Evolutionary conservation across 352 stramenopile species (phyloP).

Genomic region (Globisporangium parvum): DNA sequence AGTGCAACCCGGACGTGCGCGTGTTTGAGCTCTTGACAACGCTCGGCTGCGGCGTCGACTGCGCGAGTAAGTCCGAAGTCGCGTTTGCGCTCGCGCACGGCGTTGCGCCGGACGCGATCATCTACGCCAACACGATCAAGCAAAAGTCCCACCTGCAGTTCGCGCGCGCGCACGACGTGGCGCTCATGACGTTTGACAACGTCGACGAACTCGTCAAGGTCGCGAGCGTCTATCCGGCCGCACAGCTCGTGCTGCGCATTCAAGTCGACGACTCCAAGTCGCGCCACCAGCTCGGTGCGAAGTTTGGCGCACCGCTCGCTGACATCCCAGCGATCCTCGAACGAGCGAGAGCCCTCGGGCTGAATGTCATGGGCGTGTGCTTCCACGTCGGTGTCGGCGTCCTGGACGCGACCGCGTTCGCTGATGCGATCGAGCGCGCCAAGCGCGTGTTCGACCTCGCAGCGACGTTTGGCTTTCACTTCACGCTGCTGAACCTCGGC

Average conservation of each 20-base stretch:
- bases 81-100: conserved; percentile 52
- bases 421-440: conserved; percentile 66
- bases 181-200: conserved; percentile 86
- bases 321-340: conserved; percentile 56
- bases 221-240: conserved; percentile 28
- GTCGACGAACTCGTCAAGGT: conserved; percentile 75
- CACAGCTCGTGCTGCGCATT: conserved; percentile 64
- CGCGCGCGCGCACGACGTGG: conserved; percentile 46
- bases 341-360: conserved; percentile 41
- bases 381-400: conserved; percentile 89
- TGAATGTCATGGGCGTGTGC: conserved; percentile 77
- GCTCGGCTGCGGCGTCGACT: conserved; percentile 77
- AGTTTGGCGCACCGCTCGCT: conserved; percentile 70
- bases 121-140: conserved; percentile 91
- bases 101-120: conserved; percentile 52
- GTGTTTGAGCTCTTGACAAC: conserved; percentile 42
- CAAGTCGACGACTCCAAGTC: conserved; percentile 84
- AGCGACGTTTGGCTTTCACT: conserved; percentile 38
- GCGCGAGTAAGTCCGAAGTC: conserved; percentile 79
- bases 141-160: conserved; percentile 59
- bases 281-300: conserved; percentile 70
- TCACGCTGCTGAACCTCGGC: conserved; percentile 83
- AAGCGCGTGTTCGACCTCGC: conserved; percentile 65
- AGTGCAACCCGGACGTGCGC: conserved; percentile 81
- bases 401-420: conserved; percentile 59